Base-by-base conservation (phyloP, 1,139 yeast genomes). In the Blastobotrys niveus region DNA sequence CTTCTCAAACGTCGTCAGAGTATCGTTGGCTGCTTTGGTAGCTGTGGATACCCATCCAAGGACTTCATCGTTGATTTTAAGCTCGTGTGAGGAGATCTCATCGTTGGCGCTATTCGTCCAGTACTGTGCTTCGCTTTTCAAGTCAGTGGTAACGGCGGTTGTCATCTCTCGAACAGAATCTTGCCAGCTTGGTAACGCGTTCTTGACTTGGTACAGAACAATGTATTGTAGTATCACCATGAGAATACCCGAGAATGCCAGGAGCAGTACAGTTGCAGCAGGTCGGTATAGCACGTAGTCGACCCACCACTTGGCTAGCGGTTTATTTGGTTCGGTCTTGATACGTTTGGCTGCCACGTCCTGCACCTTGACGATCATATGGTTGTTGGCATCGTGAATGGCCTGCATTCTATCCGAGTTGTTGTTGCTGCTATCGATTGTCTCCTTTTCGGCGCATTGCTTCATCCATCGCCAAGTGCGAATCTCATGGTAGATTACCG, bases 1-100 rank as follows among this genome's bases (percentile, higher is more conserved):
- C 5, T 62, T 62, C 31, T 76, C 68, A 57, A 82, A 75, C 2
- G 60, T 60, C 9, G 68, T 61, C 2, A 82, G 66, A 0, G 88
- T 80, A n/a, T 60, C 50, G 57, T 82, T 82, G 2, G 82, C 65
- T 0, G 77, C 57, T 0, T 62, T 53, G 0, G 88, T 76, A 0
- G 88, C 73, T 2, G 70, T 68, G 45, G 70, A 69, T 0, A 85
- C 72, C 76, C 83, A 76, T 0, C 87, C 86, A 50, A 89, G 77
- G 17, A 87, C 53, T 34, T 81, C 76, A 5, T 71, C 63, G 60
- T 89, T 89, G 31, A 88, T 62, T 3, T 61, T 59, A 0, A 51
- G 42, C 58, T 85, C 77, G 8, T 74, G 68, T 1, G 55, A 48
- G 9, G 55, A 50, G 10, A 82, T 63, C 44, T 73, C 73, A 1